Conservation (phyloP, 2,329 filamentous ascomycete species). For the Alternaria longipes region DNA sequence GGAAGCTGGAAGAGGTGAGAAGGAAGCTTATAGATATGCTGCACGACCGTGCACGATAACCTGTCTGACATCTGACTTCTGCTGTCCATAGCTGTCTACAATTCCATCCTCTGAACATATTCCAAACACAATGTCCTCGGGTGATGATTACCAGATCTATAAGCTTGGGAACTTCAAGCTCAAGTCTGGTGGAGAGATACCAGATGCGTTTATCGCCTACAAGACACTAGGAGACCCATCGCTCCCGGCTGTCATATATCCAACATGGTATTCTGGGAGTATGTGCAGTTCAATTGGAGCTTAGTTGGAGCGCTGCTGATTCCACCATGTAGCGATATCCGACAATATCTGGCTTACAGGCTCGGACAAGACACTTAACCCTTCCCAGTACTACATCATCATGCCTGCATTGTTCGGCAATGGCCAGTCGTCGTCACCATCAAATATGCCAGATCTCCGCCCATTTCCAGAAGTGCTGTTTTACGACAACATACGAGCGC, state of each 20-base stretch:
- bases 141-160: constrained; percentile 61
- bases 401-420: constrained; percentile 75
- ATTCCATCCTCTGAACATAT: neutral
- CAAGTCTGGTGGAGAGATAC: constrained; percentile 69
- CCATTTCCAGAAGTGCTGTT: constrained; percentile 71
- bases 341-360: constrained; percentile 81
- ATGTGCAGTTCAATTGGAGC: neutral
- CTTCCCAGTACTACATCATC: constrained; percentile 73
- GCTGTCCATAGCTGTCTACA: neutral
- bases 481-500: constrained; percentile 75
- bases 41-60: neutral
- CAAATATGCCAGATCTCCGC: constrained; percentile 63
- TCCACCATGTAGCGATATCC: constrained; percentile 59
- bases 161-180: constrained; percentile 73
- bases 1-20: neutral
- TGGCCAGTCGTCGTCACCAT: constrained; percentile 72
- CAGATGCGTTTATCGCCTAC: constrained; percentile 75
- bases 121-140: constrained; percentile 20
- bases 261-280: constrained; percentile 77
- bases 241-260: constrained; percentile 75
- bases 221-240: constrained; percentile 74
- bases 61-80: neutral
- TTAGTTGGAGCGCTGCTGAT: neutral
- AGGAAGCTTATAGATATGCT: neutral
- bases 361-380: constrained; percentile 69